Conservation (phyloP, 2,329 filamentous ascomycete genomes). For the Pseudocercospora musae region DNA sequence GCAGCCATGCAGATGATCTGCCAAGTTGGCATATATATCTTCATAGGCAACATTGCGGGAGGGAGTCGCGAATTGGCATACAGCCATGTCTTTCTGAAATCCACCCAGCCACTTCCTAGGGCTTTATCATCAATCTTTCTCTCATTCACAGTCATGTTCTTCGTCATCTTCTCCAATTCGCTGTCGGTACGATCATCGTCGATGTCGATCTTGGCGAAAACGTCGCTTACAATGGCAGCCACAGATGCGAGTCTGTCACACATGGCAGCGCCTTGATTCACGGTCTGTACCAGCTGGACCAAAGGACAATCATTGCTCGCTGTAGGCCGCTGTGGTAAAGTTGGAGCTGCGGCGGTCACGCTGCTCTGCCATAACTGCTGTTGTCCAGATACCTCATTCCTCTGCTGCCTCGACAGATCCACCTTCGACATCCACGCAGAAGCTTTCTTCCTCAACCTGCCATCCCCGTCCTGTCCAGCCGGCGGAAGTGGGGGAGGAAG, state of each 20-base stretch:
- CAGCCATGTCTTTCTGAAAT: slow-evolving; percentile 62
- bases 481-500: neutral
- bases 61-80: slow-evolving; percentile 77
- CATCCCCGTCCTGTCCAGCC: neutral
- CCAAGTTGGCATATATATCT: slow-evolving; percentile 70
- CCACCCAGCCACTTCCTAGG: slow-evolving; percentile 18
- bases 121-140: neutral
- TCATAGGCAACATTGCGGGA: slow-evolving; percentile 62
- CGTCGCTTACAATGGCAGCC: slow-evolving; percentile 59
- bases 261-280: slow-evolving; percentile 43
- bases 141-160: slow-evolving; percentile 3
- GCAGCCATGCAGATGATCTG: slow-evolving; percentile 75
- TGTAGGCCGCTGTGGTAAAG: slow-evolving; percentile 4
- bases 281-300: slow-evolving; percentile 12
- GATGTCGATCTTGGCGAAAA: slow-evolving; percentile 70
- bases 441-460: slow-evolving; percentile 13
- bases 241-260: slow-evolving; percentile 62
- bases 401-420: slow-evolving; percentile 8
- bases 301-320: slow-evolving; percentile 18
- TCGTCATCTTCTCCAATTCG: slow-evolving; percentile 49
- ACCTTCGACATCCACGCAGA: slow-evolving; percentile 16
- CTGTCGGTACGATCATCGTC: slow-evolving; percentile 50
- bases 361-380: slow-evolving; percentile 18
- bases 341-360: slow-evolving; percentile 5
- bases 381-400: slow-evolving; percentile 1